Evolutionary conservation across 495 filamentous ascomycete species (phyloP).

Genomic region (Aspergillus mulundensis): DNA sequence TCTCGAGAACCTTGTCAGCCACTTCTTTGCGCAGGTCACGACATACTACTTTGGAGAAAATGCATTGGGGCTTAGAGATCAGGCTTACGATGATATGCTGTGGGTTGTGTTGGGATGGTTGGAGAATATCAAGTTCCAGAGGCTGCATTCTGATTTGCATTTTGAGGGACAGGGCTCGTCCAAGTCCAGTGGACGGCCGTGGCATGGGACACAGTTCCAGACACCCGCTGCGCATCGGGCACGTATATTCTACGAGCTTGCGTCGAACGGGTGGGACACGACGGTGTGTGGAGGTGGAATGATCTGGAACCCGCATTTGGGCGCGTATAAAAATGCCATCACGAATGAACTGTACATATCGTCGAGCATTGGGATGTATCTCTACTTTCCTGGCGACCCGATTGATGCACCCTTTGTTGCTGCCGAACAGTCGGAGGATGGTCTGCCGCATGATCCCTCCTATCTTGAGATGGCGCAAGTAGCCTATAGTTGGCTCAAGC

Average conservation of each 20-base stretch:
- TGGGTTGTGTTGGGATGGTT: constrained; percentile 97
- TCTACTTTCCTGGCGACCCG: constrained; percentile 77
- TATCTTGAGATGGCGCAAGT: constrained; percentile 68
- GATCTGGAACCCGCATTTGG: constrained; percentile 80
- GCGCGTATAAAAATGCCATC: constrained; percentile 95
- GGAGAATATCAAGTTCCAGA: constrained; percentile 72
- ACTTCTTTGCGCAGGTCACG: constrained; percentile 72
- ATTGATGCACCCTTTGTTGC: constrained; percentile 63
- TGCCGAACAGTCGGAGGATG: constrained; percentile 13
- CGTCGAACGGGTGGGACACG: constrained; percentile 75
- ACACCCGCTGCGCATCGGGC: constrained; percentile 80
- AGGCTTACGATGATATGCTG: constrained; percentile 94
- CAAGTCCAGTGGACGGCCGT: constrained; percentile 30
- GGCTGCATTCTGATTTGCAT: constrained; percentile 63
- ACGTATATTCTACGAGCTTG: constrained; percentile 84
- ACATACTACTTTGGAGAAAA: constrained; percentile 88
- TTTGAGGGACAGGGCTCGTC: constrained; percentile 20
- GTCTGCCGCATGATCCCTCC: constrained; percentile 54
- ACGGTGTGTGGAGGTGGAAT: constrained; percentile 84
- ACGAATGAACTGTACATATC: constrained; percentile 91
- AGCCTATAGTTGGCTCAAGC: constrained; percentile 76
- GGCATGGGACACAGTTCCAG: constrained; percentile 76
- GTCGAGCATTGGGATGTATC: constrained; percentile 84
- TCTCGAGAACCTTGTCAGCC: constrained; percentile 71
- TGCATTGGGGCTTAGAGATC: constrained; percentile 64